Evolutionary conservation across 139 green algal genomes (phyloP), one percentile per base, ranked within the genome.

Genomic region (Volvox reticuliferus): DNA sequence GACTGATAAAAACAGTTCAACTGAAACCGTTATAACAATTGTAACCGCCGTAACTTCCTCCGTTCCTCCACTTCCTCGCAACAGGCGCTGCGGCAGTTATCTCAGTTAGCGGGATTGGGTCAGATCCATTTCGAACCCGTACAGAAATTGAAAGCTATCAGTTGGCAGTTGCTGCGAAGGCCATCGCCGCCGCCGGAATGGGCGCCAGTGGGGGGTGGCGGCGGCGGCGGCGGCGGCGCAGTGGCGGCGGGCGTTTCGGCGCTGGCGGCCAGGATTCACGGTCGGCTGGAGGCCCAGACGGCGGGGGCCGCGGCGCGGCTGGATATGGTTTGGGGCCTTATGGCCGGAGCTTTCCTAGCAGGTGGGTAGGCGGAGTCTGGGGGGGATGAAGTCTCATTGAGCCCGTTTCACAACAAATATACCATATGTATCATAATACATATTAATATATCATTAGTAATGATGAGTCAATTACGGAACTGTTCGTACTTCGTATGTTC

Each of bases 91-190:
- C 68, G 77, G 68, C 91, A 96, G 79, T 91, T 98, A 79, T 55
- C 91, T 24, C 88, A 88, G 62, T 92, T 98, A 44, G 96, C 96
- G 17, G 55, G 77, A 0, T 32, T 63, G 35, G 76, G 93, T 0
- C 92, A 96, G 88, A 94, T 98, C 32, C 91, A 93, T 17, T 97
- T 97, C 90, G 93, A 97, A 55, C 80, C 30, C n/a, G 12, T 28
- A n/a, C 12, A 19, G 32, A 76, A 76, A 18, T 2, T 32, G 61
- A 73, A 63, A 19, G 35, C 84, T 21, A 32, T 69, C 21, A 33
- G n/a, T 26, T 82, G 69, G 85, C 69, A 89, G 85, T 16, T 82
- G 85, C 69, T 83, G n/a, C 26, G 71, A 50, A 76, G 37, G 20
- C 85, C 85, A 37, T 1, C 82, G 24, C 61, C 80, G 61, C 35